Base-by-base conservation (phyloP, 805 yeast species). In the Kluyveromyces starmeri region DNA sequence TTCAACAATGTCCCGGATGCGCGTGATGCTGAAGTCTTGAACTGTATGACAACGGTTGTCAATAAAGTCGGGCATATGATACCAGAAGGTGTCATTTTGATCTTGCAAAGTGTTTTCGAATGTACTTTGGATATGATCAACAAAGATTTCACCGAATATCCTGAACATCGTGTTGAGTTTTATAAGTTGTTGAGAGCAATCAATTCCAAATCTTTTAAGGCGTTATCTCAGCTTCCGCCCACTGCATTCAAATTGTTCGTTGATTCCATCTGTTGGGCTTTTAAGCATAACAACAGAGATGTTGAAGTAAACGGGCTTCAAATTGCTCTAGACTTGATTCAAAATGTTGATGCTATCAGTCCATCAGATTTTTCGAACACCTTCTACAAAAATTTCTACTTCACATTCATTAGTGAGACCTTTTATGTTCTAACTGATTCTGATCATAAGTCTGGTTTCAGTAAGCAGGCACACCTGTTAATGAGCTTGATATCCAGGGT, bases 181-280 rank as follows among this genome's bases (percentile, higher is more conserved):
- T 92, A 89, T 66, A 83, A 81, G 62, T 68, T 92, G 36, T 69
- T 92, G 54, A 79, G 88, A 48, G 94, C 83, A 40, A 89, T 92
- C 52, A 81, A 92, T 59, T 61, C 77, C 46, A 80, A 82, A 53
- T 78, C 92, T 12, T 92, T 92, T 69, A 71, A 75, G 39, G 95
- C 96, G 1, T 69, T 92, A 45, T 67, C 85, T 40, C 83, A 85
- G 58, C 71, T 92, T 44, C 94, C 96, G 7, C 89, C 94, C 3
- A 86, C 77, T 43, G 94, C 95, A 16, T 89, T 92, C 71, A 86
- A 83, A 53, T 72, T 85, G 39, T 80, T 92, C 38, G 77, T 92
- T 40, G 89, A 86, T 61, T 94, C 97, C 2, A 88, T 95, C 29
- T 68, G 92, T 51, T 92, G 99, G 99, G 96, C 97, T 0, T 83